Evolutionary conservation across 169 alveolate genomes (phyloP), one percentile per base, ranked within the genome.

Genomic region (Plasmodium ovale): DNA sequence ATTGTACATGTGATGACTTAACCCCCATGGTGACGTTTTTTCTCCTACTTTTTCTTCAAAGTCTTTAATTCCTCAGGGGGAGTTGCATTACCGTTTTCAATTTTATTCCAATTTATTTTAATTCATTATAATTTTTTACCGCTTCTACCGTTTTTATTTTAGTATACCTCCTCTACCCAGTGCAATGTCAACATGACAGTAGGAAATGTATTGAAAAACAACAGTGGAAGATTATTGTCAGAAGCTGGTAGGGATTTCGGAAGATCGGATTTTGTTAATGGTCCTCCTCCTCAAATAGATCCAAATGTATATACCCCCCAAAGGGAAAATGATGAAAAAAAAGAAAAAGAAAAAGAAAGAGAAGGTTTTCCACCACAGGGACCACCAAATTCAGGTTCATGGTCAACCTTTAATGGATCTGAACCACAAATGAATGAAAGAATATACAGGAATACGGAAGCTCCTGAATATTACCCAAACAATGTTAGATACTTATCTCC

Each of bases 401-500:
- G 51, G 51, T 39, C 51, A 39, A 39, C 51, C 9, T 39, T 39
- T 39, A 39, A 39, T 39, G 51, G 9, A n/a, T n/a, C n/a, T 37
- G 73, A 65, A 21, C 21, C 56, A 27, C 54, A 9, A 65, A 35
- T 35, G 73, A 25, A 65, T 54, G 73, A 37, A 65, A 37, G 73
- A 65, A 16, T 65, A 7, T 35, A 65, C 16, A 65, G 73, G 16
- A 65, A 65, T 47, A 12, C 29, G 29, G 49, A 16, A 16, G 54
- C 3, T 54, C 31, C 49, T 16, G 73, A 65, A 0, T 65, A 65
- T 37, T 65, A 65, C 42, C 33, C 12, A 16, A 65, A 37, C 54
- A 65, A 37, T 49, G 31, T 65, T 35, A 65, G 73, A 16, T 65
- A 65, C 54, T 9, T 65, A 65, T n/a, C 73, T 21, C 73, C 33